phyloP scores from a whole-genome alignment of 2,329 filamentous ascomycete genomes.

The Verruconis gallopava region DNA sequence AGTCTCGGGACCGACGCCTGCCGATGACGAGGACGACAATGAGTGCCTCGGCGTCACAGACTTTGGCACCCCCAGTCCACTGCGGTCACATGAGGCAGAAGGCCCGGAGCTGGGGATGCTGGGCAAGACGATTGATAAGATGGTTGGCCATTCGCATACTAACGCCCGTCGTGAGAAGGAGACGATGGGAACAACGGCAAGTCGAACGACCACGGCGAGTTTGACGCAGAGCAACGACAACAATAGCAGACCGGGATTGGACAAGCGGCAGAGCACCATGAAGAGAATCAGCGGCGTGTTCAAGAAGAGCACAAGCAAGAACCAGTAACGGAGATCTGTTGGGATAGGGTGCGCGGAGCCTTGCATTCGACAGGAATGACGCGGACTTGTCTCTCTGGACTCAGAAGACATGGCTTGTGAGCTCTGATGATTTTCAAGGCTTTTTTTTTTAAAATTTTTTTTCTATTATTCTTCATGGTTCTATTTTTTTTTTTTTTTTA shows the following conservation, averaged over 20 bases:
- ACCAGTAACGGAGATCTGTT: background rate
- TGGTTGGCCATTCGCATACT: background rate
- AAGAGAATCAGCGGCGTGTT: slow-evolving; percentile 8
- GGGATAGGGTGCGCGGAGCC: no score
- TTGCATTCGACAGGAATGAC: no score
- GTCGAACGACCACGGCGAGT: background rate
- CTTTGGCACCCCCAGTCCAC: background rate
- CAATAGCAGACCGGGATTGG: slow-evolving; percentile 6
- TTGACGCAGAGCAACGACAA: background rate
- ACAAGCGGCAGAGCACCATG: slow-evolving; percentile 8
- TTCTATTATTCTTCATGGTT: no score
- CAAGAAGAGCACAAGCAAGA: slow-evolving; percentile 5
- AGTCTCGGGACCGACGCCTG: background rate
- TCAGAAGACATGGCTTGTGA: no score
- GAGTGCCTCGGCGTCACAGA: slow-evolving; percentile 2
- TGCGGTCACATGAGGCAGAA: background rate
- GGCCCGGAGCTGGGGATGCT: background rate
- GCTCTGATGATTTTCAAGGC: no score
- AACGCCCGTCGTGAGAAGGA: background rate
- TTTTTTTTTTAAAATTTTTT: no score
- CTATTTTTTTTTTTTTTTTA: no score
- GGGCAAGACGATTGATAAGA: background rate
- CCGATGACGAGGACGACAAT: background rate
- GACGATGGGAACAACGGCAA: background rate
- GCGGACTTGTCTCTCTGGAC: no score